Percentiles rank a stretch among this genome's conserved stretches.
These are phyloP conservation scores for Naganishia randhawae DNA, from an alignment of 768 basidiomycete species.

Conservation along the genomic window DNA sequence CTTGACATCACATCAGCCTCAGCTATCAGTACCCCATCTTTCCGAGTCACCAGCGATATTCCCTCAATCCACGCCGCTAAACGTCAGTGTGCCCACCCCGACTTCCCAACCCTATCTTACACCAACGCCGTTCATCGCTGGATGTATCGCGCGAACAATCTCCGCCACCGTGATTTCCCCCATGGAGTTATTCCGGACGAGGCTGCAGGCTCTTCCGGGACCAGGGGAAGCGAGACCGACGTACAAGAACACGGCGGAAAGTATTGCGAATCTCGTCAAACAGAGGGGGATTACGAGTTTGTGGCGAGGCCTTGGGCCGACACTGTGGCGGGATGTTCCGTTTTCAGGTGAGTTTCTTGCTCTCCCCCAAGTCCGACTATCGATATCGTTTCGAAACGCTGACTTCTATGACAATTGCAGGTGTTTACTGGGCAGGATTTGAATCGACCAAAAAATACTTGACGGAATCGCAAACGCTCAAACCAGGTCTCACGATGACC, in stretches of 20 bases:
- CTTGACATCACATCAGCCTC: conserved; percentile 25
- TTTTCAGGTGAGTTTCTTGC: conserved; percentile 65
- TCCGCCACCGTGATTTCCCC: conserved; percentile 60
- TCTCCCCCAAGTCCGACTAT: background rate
- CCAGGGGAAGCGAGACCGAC: conserved; percentile 41
- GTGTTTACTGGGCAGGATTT: conserved; percentile 89
- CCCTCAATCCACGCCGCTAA: conserved; percentile 10
- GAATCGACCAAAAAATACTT: conserved; percentile 72
- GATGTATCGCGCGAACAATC: conserved; percentile 72
- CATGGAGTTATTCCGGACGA: conserved; percentile 49
- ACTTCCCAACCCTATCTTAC: conserved; percentile 59
- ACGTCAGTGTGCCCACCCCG: conserved; percentile 55
- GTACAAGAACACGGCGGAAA: conserved; percentile 42
- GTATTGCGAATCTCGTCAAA: conserved; percentile 62
- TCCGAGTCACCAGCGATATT: conserved; percentile 14
- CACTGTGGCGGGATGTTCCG: conserved; percentile 94
- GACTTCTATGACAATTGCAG: conserved; percentile 19
- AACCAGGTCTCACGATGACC: conserved; percentile 61
- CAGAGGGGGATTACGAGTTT: conserved; percentile 66
- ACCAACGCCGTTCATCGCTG: conserved; percentile 71
- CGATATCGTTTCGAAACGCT: background rate
- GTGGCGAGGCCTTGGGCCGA: conserved; percentile 87
- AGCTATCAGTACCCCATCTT: background rate
- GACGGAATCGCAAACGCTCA: conserved; percentile 54
- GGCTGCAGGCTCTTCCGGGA: conserved; percentile 46